Percentiles rank a stretch among this genome's conserved stretches.
Conservation (phyloP, 2,329 filamentous ascomycete genomes). For the Parafenestella ontariensis region DNA sequence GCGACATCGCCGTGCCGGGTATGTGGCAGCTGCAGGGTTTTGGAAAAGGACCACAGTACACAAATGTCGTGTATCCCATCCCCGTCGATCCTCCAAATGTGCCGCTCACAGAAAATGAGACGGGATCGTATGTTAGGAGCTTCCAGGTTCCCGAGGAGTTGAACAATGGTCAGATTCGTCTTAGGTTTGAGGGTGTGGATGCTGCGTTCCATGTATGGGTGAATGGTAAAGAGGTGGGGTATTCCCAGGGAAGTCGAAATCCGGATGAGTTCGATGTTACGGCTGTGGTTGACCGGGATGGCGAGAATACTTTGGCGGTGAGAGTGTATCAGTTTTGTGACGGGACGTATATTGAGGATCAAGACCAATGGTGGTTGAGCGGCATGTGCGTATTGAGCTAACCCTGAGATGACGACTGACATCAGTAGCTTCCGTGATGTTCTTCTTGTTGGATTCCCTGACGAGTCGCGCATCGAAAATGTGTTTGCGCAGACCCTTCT, state of each 20-base stretch:
- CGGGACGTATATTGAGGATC: slow-evolving; percentile 73
- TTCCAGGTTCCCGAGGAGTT: slow-evolving; percentile 63
- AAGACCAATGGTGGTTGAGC: slow-evolving; percentile 72
- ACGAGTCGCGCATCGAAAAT: slow-evolving; percentile 61
- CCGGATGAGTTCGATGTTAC: slow-evolving; percentile 74
- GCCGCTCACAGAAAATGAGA: slow-evolving; percentile 67
- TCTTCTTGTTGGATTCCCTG: slow-evolving; percentile 64
- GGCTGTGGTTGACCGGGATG: slow-evolving; percentile 53
- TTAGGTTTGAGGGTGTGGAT: slow-evolving; percentile 76
- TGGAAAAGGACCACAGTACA: slow-evolving; percentile 69
- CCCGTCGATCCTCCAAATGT: slow-evolving; percentile 70
- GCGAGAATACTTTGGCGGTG: slow-evolving; percentile 65
- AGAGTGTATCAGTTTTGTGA: slow-evolving; percentile 76
- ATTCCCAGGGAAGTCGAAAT: slow-evolving; percentile 73
- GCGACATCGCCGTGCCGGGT: slow-evolving; percentile 66
- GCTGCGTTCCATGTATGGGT: slow-evolving; percentile 74
- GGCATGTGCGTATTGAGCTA: slow-evolving; percentile 49
- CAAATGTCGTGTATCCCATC: slow-evolving; percentile 71
- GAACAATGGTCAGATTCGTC: slow-evolving; percentile 62
- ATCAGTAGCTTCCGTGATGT: slow-evolving; percentile 71
- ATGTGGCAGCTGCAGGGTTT: slow-evolving; percentile 76
- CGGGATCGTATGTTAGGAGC: slow-evolving; percentile 65
- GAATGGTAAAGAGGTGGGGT: slow-evolving; percentile 69
- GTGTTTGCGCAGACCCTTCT: slow-evolving; percentile 64
- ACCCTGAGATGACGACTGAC: slow-evolving; percentile 9